Evolutionary conservation across 2,329 filamentous ascomycete species (phyloP), one percentile per base, ranked within the genome.

Genomic region (Trichocomaceae sp.): DNA sequence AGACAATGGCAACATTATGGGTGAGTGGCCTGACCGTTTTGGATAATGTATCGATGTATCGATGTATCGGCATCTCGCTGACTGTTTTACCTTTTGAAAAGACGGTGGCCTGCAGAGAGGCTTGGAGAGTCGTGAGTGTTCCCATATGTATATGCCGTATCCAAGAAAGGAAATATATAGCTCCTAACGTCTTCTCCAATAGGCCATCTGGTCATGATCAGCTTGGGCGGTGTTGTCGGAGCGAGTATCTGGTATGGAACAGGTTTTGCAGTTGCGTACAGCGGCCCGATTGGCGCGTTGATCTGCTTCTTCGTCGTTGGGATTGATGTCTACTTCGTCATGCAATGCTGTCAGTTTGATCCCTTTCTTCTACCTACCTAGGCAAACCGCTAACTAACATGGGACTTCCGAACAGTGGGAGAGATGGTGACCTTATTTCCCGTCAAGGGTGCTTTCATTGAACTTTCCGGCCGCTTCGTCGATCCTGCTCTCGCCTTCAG

Each of bases 391-490:
- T 42, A 42, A 42, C 17, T 42, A 26, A 4, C 7, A 26, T 20
- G 37, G n/a, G 3, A n/a, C n/a, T 10, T 8, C 5, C 2, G 4
- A 42, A 42, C 39, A 47, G 48, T 54, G 46, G 52, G 52, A 33
- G 52, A 54, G n/a, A 35, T 54, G 46, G 10, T 46, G 7, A 49
- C 52, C 5, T 23, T 54, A 19, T 54, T 42, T 15, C 52, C 52
- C 2, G 45, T 47, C 15, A 31, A 41, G 4, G 54, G 54, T 23
- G 47, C 29, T 15, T 56, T 56, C 7, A 52, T 50, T 12, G 47
- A 56, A 47, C 33, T 47, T 42, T 48, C 48, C 8, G 42, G 42
- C 5, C 54, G 54, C 12, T 56, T 56, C 19, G 42, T 56, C 29
- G 54, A 56, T 41, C 54, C 54, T 13, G 42, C 54, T 39, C 19